Evolutionary conservation across 306 rosid species (phyloP), one percentile per base, ranked within the genome.

Genomic region (Casuarina cunninghamiana): DNA sequence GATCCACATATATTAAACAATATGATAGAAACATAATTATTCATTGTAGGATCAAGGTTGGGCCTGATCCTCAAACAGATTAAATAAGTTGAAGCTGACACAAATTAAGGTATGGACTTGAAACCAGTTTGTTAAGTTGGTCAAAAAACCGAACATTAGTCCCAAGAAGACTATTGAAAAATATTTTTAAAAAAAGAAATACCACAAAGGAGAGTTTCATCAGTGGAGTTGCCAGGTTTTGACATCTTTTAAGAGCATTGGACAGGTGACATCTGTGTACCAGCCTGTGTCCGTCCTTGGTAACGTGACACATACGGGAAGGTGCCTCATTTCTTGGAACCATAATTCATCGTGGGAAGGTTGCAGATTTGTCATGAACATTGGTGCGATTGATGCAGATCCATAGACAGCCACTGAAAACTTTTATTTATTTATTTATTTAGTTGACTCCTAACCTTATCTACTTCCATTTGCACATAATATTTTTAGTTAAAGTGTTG

Each of bases 341-440:
- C 13, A 57, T 19, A 19, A 21, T 57, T 37, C 65, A 58, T 58
- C 65, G 11, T 26, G 39, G 65, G 65, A 4, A 2, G 37, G 37
- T 19, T 4, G 38, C 26, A 10, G 13, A 58, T 58, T 1, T 58
- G 10, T 58, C 26, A 10, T 35, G 39, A 58, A 26, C 65, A 58
- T 58, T 26, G 65, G 65, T n/a, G 39, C 6, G 65, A 5, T 58
- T 58, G 65, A 58, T 58, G 65, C 65, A 58, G 65, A 58, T 26
- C 65, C 65, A 58, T 58, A 26, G 65, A 58, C 39, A 58, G 65
- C 39, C 65, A 21, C 65, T 58, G 39, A 58, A 26, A 58, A 7
- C 12, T 58, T 26, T 6, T 58, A 15, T 0, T 26, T 58, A 26
- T 21, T 21, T 21, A 21, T 58, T 0, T 57, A 21, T 58, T 57